Percentiles rank a stretch among this genome's conserved stretches.
Evolutionary conservation across 352 stramenopile species (phyloP).

Genomic region (Stramenopiles sp.): DNA sequence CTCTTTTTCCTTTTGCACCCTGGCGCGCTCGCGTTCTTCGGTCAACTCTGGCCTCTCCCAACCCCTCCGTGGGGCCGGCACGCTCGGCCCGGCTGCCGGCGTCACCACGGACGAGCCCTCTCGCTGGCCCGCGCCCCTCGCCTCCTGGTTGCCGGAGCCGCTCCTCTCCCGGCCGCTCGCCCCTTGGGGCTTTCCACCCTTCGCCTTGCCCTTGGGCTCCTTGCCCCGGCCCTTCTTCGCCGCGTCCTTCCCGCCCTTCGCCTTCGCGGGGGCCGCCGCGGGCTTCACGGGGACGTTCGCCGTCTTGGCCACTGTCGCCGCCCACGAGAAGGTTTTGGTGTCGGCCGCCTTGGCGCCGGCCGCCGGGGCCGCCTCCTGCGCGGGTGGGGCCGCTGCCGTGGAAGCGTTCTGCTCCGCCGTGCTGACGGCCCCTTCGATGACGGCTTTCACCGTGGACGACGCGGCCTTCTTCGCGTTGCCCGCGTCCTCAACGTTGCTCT

Average conservation of each 20-base stretch:
- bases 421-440: neutral
- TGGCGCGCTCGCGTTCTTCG: neutral
- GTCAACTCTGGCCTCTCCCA: conserved; percentile 9
- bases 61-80: neutral
- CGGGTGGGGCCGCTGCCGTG: too few species aligned
- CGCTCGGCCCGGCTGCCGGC: neutral
- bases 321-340: neutral
- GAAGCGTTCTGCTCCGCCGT: too few species aligned
- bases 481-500: neutral
- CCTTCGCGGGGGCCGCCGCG: neutral
- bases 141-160: neutral
- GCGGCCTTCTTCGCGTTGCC: neutral
- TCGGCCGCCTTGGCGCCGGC: too few species aligned
- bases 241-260: neutral
- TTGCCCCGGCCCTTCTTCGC: neutral
- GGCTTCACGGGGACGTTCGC: conserved; percentile 12
- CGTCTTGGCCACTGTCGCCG: conserved; percentile 5
- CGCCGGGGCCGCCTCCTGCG: too few species aligned
- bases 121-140: neutral
- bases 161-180: neutral
- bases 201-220: neutral
- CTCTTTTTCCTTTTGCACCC: neutral
- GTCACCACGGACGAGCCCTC: neutral
- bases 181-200: neutral
- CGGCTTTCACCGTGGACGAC: neutral